Base-by-base conservation (phyloP, 768 basidiomycete species). In the Cubamyces lactineus region DNA sequence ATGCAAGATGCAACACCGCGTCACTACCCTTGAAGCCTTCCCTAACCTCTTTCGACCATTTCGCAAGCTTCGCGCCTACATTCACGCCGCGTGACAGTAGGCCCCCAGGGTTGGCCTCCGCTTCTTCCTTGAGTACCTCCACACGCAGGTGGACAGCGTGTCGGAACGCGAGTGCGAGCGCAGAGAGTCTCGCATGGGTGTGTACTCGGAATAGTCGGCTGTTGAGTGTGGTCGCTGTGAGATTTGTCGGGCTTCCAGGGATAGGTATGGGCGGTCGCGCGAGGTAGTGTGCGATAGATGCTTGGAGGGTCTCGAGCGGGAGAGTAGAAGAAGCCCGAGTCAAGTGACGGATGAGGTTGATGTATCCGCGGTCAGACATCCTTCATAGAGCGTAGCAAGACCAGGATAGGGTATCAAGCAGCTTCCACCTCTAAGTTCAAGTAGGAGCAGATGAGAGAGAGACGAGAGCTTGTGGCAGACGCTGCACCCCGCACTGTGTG, bases 241-340 rank as follows among this genome's bases (percentile, higher is more conserved):
- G 77, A 0, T 84, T 80, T 0, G 85, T 86, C 16, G 87, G 84
- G 7, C 80, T 75, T 0, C 63, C 58, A 2, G 63, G 63, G 23
- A 52, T 19, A 1, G 63, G 63, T 2, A 53, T 3, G 17, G 63
- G 54, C 1, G 82, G 83, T 5, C 74, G 72, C 0, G 84, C 79
- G 24, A 89, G 80, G 61, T 87, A 84, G 67, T 88, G 82, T 8
- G 86, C 77, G 41, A 88, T 76, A 16, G 86, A 80, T 4, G 79
- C 79, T 65, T 85, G 81, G 38, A 87, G 74, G 0, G 83, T 82
- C 23, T 74, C 59, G 6, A 83, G 74, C 17, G 84, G 73, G 9
- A 86, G 73, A 26, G 76, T 70, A 2, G 82, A 75, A 16, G 73
- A 70, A 16, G 79, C 64, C 34, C 74, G 80, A 66, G 82, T 82